Evolutionary conservation across 495 filamentous ascomycete species (phyloP).

Genomic region (Penicillium goetzii): DNA sequence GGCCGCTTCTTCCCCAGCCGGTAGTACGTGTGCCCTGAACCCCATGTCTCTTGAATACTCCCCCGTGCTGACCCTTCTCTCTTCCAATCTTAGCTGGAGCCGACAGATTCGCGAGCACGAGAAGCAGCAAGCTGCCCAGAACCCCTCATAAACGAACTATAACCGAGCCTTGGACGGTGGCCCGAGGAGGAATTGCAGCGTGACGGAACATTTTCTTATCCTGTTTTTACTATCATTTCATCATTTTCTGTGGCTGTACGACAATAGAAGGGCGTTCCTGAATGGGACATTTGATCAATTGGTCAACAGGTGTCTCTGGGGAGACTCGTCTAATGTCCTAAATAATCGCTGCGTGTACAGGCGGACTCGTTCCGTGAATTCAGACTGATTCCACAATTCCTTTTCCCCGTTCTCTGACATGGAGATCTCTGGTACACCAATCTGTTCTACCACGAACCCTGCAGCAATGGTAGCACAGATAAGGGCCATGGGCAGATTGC

Average conservation of each 20-base stretch:
- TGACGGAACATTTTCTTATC: slow-evolving; percentile 39
- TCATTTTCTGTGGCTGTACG: slow-evolving; percentile 47
- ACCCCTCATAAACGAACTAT: slow-evolving; percentile 50
- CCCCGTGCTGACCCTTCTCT: slow-evolving; percentile 25
- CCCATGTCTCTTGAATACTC: slow-evolving; percentile 12
- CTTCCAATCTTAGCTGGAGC: slow-evolving; percentile 70
- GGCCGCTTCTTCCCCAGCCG: slow-evolving; percentile 92
- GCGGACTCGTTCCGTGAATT: slow-evolving; percentile 56
- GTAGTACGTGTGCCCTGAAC: slow-evolving; percentile 66
- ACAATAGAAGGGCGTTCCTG: slow-evolving; percentile 52
- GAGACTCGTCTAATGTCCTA: slow-evolving; percentile 50
- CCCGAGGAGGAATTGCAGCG: slow-evolving; percentile 31
- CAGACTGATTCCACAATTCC: slow-evolving; percentile 80
- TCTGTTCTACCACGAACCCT: slow-evolving; percentile 92
- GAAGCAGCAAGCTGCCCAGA: slow-evolving; percentile 58
- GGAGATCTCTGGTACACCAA: slow-evolving; percentile 73
- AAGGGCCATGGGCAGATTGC: slow-evolving; percentile 67
- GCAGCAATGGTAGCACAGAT: slow-evolving; percentile 83
- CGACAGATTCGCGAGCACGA: slow-evolving; percentile 91
- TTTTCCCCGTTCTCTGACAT: slow-evolving; percentile 53
- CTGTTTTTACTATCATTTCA: slow-evolving; percentile 40
- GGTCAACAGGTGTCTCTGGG: slow-evolving; percentile 48
- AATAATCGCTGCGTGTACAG: slow-evolving; percentile 56
- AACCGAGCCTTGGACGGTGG: slow-evolving; percentile 22
- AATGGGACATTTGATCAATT: slow-evolving; percentile 45